Percentiles rank a stretch among this genome's conserved stretches.
phyloP scores from a whole-genome alignment of 305 asterid genomes.

The Fraxinus paxiana region DNA sequence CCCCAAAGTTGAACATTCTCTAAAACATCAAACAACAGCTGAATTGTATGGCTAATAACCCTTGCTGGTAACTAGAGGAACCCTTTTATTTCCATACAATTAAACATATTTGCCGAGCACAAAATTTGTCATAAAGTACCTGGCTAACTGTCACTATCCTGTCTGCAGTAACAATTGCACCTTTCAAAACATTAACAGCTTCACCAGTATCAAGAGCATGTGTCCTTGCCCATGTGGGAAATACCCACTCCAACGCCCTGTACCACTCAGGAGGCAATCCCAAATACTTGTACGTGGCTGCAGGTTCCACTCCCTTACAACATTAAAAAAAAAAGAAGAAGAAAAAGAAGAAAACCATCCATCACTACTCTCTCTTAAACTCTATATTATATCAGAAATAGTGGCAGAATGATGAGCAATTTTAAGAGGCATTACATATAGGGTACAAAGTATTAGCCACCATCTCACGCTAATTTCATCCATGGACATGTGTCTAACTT shows the following conservation, averaged over 20 bases:
- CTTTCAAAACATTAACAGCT: conserved; percentile 84
- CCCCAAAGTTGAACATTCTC: neutral
- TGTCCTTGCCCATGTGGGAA: conserved; percentile 92
- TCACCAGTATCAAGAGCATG: conserved; percentile 97
- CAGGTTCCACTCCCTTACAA: conserved; percentile 87
- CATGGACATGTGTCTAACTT: neutral
- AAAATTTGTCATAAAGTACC: conserved; percentile 35
- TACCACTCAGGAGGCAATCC: conserved; percentile 91
- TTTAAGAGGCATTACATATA: neutral
- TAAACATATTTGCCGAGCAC: neutral
- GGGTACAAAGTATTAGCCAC: neutral
- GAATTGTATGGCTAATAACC: neutral
- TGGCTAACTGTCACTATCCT: conserved; percentile 89
- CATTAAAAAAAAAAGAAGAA: neutral
- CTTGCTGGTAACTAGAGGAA: neutral
- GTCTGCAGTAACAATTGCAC: conserved; percentile 88
- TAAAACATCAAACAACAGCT: neutral
- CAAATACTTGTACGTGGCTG: conserved; percentile 56
- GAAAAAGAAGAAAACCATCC: neutral
- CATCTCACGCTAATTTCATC: neutral
- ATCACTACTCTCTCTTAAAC: neutral
- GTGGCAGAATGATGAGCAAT: neutral
- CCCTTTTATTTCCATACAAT: neutral
- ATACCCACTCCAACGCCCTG: conserved; percentile 88
- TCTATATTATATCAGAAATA: neutral